A percentile compares a stretch with the other conserved stretches of the same genome.
These are phyloP conservation scores for Tothia fuscella DNA, from an alignment of 2,329 filamentous ascomycete species.

Conservation along the genomic window DNA sequence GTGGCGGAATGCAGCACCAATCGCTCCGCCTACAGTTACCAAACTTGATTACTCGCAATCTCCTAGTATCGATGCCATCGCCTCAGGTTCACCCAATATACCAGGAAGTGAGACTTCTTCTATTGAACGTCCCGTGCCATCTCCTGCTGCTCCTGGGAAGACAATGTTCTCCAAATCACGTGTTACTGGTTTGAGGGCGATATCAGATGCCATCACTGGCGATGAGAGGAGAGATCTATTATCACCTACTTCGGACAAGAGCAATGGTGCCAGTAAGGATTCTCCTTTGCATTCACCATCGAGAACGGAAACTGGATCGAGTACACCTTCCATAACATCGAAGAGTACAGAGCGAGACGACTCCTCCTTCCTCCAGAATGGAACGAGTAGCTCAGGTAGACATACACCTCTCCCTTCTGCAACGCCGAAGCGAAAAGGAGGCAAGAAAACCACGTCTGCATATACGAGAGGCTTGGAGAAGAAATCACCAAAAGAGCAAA, in stretches of 20 bases:
- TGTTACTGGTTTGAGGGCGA: constrained; percentile 63
- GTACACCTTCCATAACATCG: constrained; percentile 47
- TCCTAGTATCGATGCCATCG: constrained; percentile 33
- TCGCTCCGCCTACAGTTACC: constrained; percentile 38
- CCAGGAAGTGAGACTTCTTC: constrained; percentile 39
- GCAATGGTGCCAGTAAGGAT: constrained; percentile 32
- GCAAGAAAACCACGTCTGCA: constrained; percentile 87
- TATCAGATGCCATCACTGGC: constrained; percentile 59
- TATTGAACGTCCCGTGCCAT: constrained; percentile 33
- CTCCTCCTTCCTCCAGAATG: constrained; percentile 23
- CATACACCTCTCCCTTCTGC: constrained; percentile 17
- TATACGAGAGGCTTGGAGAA: constrained; percentile 80
- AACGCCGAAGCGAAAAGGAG: constrained; percentile 2
- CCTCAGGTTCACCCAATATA: constrained; percentile 25
- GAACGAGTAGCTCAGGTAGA: constrained; percentile 6
- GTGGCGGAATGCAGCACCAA: constrained; percentile 1
- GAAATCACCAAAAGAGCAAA: constrained; percentile 70
- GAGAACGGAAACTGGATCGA: constrained; percentile 65
- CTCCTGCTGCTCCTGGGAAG: constrained; percentile 22
- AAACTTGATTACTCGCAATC: constrained; percentile 42
- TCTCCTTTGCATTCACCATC: constrained; percentile 50
- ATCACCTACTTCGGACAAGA: constrained; percentile 18
- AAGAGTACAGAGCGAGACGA: constrained; percentile 69
- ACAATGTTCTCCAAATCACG: constrained; percentile 31
- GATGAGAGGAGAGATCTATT: constrained; percentile 38